Evolutionary conservation across 371 early-diverging fungal genomes (phyloP), one percentile per base, ranked within the genome.

Genomic region (Mortierella sp.): DNA sequence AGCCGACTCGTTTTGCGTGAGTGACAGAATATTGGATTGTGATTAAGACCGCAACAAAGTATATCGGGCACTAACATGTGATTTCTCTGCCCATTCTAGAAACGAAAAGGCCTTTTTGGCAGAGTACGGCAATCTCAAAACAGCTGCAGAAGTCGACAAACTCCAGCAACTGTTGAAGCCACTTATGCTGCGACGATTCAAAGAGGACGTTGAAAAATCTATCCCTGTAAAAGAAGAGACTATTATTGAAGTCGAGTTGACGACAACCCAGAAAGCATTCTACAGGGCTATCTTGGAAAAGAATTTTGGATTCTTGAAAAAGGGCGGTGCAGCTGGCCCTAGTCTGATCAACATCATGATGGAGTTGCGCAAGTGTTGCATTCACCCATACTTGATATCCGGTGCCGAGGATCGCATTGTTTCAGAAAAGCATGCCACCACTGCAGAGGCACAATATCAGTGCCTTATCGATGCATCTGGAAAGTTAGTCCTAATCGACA

Each of bases 231-330:
- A 96, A 78, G 96, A 95, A 81, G 97, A 97, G 66, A 96, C 95
- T 3, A 93, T 97, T n/a, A 91, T 97, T 65, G 95, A 95, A 85
- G 96, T 93, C 60, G 92, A 92, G 70, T 78, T 96, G 41, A 96
- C 97, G 11, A 91, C 88, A 36, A 89, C 92, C 22, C 97, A 96
- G 75, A 96, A 96, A 85, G 90, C 92, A 71, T 96, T 91, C 87
- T 97, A 97, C 76, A 88, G 95, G 33, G 95, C 96, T n/a, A 95
- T 97, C 77, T 83, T 98, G 36, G 97, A 98, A 83, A 94, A 90
- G 86, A 96, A 96, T 84, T 92, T 96, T 67, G 89, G 89, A 28
- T 95, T 93, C 86, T 80, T 95, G 36, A 90, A 81, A 80, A 92
- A 87, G 61, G 93, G 92, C 21, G 77, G 87, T 11, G 67, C 74